phyloP scores from a whole-genome alignment of 768 basidiomycete species.

The Tricholoma flavovirens region DNA sequence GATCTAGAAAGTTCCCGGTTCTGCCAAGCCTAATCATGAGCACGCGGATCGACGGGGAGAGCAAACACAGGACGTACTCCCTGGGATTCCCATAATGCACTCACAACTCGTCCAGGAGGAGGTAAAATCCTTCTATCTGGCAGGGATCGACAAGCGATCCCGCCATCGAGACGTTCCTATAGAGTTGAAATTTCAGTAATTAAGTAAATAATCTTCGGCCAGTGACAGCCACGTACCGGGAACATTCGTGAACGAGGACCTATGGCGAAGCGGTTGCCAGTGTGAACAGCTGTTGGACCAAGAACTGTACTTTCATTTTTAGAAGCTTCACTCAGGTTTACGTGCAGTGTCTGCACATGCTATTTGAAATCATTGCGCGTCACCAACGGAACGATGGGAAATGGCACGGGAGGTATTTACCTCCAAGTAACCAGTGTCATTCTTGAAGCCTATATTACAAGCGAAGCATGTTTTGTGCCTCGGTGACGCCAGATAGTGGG shows the following conservation, averaged over 20 bases:
- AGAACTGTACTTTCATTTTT: neutral
- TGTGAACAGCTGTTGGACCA: neutral
- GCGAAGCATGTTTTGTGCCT: constrained; percentile 1
- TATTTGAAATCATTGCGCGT: neutral
- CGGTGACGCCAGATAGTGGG: neutral
- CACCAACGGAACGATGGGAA: neutral
- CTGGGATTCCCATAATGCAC: neutral
- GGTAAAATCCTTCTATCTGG: neutral
- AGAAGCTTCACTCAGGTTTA: neutral
- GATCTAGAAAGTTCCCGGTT: neutral
- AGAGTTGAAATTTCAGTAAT: neutral
- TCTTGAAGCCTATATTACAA: constrained; percentile 3
- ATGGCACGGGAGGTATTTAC: constrained; percentile 20
- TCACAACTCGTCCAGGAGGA: neutral
- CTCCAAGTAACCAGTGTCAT: constrained; percentile 22
- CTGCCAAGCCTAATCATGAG: neutral
- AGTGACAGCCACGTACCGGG: neutral
- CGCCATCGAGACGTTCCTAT: neutral
- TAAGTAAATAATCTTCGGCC: neutral
- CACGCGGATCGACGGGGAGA: neutral
- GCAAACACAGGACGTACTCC: neutral
- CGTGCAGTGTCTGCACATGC: neutral
- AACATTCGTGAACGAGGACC: neutral
- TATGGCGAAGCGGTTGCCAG: neutral
- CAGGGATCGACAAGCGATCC: neutral